These are phyloP conservation scores for Catenaria anguillulae DNA, from an alignment of 371 early-diverging fungal genomes.

Conservation along the genomic window DNA sequence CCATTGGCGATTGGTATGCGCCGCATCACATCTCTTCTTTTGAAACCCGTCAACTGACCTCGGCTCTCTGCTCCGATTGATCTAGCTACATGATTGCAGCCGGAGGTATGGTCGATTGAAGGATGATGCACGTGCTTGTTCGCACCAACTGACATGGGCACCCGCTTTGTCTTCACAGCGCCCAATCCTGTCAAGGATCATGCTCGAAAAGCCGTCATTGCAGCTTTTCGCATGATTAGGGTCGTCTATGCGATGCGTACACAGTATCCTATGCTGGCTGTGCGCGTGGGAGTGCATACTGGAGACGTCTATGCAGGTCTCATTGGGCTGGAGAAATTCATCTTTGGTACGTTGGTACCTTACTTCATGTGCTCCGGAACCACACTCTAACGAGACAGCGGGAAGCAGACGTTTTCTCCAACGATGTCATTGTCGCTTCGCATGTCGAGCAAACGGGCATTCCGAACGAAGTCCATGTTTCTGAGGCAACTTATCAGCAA, in stretches of 20 bases:
- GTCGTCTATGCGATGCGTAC: neutral
- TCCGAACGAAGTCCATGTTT: neutral
- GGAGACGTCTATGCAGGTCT: constrained; percentile 2
- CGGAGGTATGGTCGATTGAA: neutral
- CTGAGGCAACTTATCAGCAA: neutral
- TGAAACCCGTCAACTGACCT: no score
- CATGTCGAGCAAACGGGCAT: neutral
- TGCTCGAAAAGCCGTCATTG: neutral
- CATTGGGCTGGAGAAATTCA: constrained; percentile 2
- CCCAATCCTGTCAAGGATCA: neutral
- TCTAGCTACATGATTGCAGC: constrained; percentile 3
- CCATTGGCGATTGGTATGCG: constrained; percentile 8
- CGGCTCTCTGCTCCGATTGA: no score
- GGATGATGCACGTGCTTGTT: no score
- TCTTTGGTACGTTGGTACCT: constrained; percentile 3
- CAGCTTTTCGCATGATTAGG: neutral
- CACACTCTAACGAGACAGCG: no score
- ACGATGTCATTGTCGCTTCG: constrained; percentile 7
- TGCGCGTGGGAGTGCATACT: constrained; percentile 6
- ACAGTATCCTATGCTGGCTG: neutral
- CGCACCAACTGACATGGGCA: no score
- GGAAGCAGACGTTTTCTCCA: constrained; percentile 4
- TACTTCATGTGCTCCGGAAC: no score
- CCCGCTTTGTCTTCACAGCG: no score
- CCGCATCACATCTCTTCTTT: no score